These are phyloP conservation scores for Piedraia hortae DNA, from an alignment of 2,329 filamentous ascomycete genomes.

Conservation along the genomic window DNA sequence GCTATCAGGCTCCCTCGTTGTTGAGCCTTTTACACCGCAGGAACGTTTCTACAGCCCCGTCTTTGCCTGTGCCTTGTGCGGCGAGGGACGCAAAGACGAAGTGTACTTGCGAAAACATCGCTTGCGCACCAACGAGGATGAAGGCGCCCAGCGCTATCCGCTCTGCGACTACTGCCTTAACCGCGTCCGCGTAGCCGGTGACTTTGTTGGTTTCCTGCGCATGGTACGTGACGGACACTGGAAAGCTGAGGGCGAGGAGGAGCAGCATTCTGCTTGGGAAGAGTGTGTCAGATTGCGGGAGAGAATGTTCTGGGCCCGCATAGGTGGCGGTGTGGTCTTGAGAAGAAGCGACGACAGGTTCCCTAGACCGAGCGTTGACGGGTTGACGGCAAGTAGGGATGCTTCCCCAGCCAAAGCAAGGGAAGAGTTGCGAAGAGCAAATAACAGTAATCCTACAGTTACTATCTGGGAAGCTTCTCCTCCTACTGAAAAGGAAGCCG, in stretches of 20 bases:
- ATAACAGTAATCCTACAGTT: no score
- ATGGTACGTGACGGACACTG: conserved; percentile 85
- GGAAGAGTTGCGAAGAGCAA: no score
- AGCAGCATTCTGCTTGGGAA: conserved; percentile 76
- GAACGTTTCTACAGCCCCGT: conserved; percentile 27
- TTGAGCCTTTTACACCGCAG: conserved; percentile 45
- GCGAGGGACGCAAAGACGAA: conserved; percentile 46
- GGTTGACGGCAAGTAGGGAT: no score
- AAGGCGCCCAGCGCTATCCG: conserved; percentile 67
- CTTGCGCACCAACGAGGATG: conserved; percentile 67
- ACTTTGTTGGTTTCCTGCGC: conserved; percentile 72
- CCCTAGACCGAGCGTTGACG: no score
- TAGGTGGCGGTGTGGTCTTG: conserved; percentile 76
- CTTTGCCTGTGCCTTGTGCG: conserved; percentile 63
- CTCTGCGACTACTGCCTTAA: conserved; percentile 70
- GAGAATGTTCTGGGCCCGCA: conserved; percentile 87
- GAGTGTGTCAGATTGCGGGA: conserved; percentile 74
- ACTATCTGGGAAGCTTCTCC: no score
- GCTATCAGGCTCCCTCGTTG: conserved; percentile 58
- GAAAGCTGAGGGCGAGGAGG: conserved; percentile 55
- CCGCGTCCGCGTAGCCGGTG: conserved; percentile 64
- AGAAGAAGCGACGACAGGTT: no score
- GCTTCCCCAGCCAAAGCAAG: no score
- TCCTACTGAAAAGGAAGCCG: no score
- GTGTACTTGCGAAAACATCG: conserved; percentile 54